Conservation (phyloP, 2,329 filamentous ascomycete species). For the Harringtonia aguacate region DNA sequence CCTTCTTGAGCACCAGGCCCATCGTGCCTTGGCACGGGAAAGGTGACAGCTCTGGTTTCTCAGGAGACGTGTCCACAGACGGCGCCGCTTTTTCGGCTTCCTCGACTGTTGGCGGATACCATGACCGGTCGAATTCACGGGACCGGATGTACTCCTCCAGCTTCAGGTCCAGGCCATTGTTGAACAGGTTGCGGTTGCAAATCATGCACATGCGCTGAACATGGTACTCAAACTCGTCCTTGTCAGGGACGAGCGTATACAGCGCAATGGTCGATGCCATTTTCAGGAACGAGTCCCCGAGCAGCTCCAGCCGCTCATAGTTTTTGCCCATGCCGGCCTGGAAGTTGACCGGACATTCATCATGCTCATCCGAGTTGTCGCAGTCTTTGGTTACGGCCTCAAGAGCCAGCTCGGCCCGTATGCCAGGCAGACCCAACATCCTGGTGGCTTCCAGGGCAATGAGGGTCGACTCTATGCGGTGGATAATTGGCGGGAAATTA, state of each 20-base stretch:
- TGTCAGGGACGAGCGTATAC: conserved; percentile 64
- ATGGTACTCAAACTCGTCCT: conserved; percentile 79
- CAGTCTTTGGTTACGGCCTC: conserved; percentile 92
- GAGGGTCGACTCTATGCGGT: conserved; percentile 70
- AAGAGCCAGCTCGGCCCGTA: conserved; percentile 61
- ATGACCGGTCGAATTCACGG: conserved; percentile 69
- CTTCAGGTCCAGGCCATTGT: conserved; percentile 57
- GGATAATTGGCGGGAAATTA: conserved; percentile 72
- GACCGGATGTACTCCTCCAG: conserved; percentile 70
- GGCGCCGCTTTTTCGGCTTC: neutral
- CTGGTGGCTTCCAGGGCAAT: conserved; percentile 68
- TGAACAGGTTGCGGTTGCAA: conserved; percentile 84
- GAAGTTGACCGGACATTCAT: conserved; percentile 57
- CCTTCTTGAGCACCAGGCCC: conserved; percentile 59
- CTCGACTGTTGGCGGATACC: conserved; percentile 61
- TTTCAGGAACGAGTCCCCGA: conserved; percentile 91
- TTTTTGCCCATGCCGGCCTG: conserved; percentile 85
- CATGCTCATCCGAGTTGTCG: conserved; percentile 68
- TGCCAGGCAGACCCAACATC: conserved; percentile 45
- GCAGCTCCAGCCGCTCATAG: conserved; percentile 87
- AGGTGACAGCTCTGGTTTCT: too few species aligned
- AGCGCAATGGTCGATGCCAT: conserved; percentile 88
- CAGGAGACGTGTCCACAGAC: too few species aligned
- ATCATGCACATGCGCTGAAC: conserved; percentile 83
- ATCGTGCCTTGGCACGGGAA: too few species aligned